A percentile compares a stretch with the other conserved stretches of the same genome.
Conservation (phyloP, 306 rosid genomes). For the Cucurbita maxima region DNA sequence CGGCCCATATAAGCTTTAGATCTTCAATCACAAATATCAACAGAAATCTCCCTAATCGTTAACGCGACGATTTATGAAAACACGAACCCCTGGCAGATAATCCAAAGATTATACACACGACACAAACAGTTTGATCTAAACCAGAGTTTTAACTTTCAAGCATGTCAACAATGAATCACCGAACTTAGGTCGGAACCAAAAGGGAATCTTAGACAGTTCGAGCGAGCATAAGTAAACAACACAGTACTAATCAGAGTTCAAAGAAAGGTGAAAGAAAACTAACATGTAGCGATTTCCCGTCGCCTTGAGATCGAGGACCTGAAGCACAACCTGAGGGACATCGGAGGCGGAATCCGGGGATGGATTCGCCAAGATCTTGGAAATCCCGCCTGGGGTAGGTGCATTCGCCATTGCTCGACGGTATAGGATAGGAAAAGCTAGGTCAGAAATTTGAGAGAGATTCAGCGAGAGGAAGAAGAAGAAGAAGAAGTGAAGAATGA, state of each 20-base stretch:
- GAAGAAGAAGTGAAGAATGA: neutral
- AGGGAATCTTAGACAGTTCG: neutral
- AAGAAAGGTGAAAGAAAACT: neutral
- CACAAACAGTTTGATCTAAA: neutral
- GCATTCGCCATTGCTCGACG: constrained; percentile 31
- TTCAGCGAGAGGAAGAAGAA: neutral
- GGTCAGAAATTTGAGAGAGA: neutral
- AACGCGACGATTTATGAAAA: neutral
- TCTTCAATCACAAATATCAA: neutral
- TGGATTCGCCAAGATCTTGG: constrained; percentile 38
- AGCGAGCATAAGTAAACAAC: neutral
- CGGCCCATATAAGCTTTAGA: neutral
- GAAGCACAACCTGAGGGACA: constrained; percentile 50
- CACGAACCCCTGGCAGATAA: neutral
- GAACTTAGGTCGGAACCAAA: neutral
- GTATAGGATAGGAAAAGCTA: neutral
- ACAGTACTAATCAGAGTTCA: neutral
- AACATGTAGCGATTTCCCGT: constrained; percentile 57
- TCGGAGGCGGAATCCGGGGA: constrained; percentile 43
- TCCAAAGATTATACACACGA: neutral
- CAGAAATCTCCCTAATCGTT: neutral
- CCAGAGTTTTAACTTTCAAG: neutral
- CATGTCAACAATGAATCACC: neutral
- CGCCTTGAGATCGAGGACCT: constrained; percentile 55
- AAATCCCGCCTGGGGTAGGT: constrained; percentile 38